Base-by-base conservation (phyloP, 2,329 filamentous ascomycete species). In the Harringtonia lauricola region DNA sequence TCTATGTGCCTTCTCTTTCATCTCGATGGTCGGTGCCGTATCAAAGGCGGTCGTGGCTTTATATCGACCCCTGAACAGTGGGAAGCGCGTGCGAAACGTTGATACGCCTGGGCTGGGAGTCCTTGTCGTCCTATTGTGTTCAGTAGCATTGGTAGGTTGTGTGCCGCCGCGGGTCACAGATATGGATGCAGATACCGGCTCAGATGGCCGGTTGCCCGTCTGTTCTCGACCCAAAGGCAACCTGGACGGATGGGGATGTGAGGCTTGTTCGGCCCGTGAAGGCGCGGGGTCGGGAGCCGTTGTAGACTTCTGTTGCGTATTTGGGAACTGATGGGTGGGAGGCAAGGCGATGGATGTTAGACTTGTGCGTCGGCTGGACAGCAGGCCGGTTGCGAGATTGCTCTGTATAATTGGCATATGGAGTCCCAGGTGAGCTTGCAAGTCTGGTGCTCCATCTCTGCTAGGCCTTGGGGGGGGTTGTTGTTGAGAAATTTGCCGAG, bases 1-100 rank as follows among this genome's bases (percentile, higher is more conserved):
- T 24, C 83, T 74, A 21, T 66, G 48, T 8, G 66, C 57, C 49
- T 72, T 79, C 9, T 81, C 78, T 31, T 72, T 69, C 56, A 73
- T 78, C n/a, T 79, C 72, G 37, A 78, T 68, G 18, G 18, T 18
- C 4, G 31, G n/a, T 12, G 15, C 18, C 14, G 10, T 17, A 18
- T 60, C 60, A 12, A 62, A 47, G n/a, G 61, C 57, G 35, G 77
- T 70, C 4, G 73, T 58, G 1, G 75, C 70, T 59, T 86, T 94
- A 14, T 79, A 79, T 44, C 79, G 80, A 51, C 83, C 76, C 9
- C 81, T 70, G 54, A 95, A 94, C 43, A 95, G 71, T 1, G 83
- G 82, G 58, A 95, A 92, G 2, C 83, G 76, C 8, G 75, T 71
- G 52, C 66, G 70, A 31, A 78, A 76, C 13, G 74, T 72, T 10